phyloP scores from a whole-genome alignment of 2,329 filamentous ascomycete genomes.

The Raffaelea ambrosiae region DNA sequence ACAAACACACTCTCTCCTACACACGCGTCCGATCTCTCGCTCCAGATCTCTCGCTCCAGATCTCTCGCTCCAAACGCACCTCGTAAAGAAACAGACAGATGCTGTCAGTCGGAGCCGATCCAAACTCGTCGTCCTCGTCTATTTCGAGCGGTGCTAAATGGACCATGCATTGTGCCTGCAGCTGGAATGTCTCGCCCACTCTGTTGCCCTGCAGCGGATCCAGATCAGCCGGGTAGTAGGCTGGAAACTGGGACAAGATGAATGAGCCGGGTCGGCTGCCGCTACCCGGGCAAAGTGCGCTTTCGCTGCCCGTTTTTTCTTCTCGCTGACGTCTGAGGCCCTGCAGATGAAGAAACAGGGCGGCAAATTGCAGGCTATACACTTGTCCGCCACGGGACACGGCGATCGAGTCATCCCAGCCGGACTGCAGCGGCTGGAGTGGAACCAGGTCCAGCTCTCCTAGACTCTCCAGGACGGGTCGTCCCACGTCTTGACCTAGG shows the following conservation, averaged over 20 bases:
- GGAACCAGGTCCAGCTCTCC: slow-evolving; percentile 25
- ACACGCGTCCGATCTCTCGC: too few relatives aligned
- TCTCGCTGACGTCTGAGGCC: slow-evolving; percentile 20
- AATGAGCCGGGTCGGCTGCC: too few relatives aligned
- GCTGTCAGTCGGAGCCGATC: slow-evolving; percentile 23
- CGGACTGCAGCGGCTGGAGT: slow-evolving; percentile 34
- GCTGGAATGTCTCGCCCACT: slow-evolving; percentile 31
- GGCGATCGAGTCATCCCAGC: slow-evolving; percentile 39
- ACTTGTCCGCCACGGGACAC: slow-evolving; percentile 28
- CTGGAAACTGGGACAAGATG: slow-evolving; percentile 26
- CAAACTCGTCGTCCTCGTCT: slow-evolving; percentile 18
- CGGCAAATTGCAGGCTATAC: slow-evolving; percentile 33
- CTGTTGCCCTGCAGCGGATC: slow-evolving; percentile 23
- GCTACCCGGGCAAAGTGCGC: too few relatives aligned
- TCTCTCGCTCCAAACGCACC: slow-evolving; percentile 24
- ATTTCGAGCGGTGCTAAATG: slow-evolving; percentile 23
- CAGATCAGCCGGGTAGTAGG: slow-evolving; percentile 29
- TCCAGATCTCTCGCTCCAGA: too few relatives aligned
- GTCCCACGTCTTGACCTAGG: too few relatives aligned
- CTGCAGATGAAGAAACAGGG: slow-evolving; percentile 33
- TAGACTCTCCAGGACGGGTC: too few relatives aligned
- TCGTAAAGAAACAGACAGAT: slow-evolving; percentile 46
- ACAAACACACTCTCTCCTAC: too few relatives aligned
- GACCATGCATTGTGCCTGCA: slow-evolving; percentile 36
- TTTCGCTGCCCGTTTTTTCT: too few relatives aligned